A percentile compares a stretch with the other conserved stretches of the same genome.
Evolutionary conservation across 2,329 filamentous ascomycete species (phyloP).

Genomic region (Ophiostoma quercus): DNA sequence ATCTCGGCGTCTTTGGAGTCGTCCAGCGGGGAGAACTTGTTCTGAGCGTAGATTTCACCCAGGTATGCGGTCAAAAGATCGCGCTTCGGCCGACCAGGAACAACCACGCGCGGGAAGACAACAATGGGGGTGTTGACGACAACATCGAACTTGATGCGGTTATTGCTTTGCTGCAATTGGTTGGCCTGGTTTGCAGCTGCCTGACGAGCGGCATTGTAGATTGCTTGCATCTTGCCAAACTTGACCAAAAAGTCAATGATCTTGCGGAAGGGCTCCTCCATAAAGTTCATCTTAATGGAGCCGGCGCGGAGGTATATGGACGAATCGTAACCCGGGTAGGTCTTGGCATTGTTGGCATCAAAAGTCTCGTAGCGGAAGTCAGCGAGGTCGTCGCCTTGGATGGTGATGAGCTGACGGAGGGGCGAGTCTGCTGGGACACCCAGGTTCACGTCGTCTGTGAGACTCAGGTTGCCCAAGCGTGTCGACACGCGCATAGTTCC

Average conservation of each 20-base stretch:
- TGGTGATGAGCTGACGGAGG: conserved; percentile 82
- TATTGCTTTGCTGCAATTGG: conserved; percentile 84
- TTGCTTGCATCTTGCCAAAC: conserved; percentile 98
- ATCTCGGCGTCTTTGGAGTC: conserved; percentile 67
- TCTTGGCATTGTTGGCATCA: conserved; percentile 60
- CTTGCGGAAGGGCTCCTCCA: conserved; percentile 95
- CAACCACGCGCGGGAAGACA: conserved; percentile 78
- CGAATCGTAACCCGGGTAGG: conserved; percentile 91
- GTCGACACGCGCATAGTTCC: conserved; percentile 84
- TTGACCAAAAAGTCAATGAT: conserved; percentile 98
- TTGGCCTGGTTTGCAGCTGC: conserved; percentile 90
- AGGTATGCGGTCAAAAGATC: conserved; percentile 89
- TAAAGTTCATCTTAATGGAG: conserved; percentile 93
- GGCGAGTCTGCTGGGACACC: conserved; percentile 77
- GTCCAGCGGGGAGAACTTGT: conserved; percentile 80
- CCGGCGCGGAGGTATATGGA: conserved; percentile 86
- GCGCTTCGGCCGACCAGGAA: conserved; percentile 62
- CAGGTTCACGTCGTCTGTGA: conserved; percentile 90
- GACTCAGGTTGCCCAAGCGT: conserved; percentile 76
- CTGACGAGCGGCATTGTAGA: conserved; percentile 94
- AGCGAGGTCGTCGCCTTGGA: conserved; percentile 89
- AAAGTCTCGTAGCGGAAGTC: conserved; percentile 98
- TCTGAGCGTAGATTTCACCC: conserved; percentile 95
- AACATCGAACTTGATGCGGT: conserved; percentile 89
- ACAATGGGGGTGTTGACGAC: conserved; percentile 92